Percentiles rank a stretch among this genome's conserved stretches.
phyloP scores from a whole-genome alignment of 2,329 filamentous ascomycete species.

The Volutella citrinella region DNA sequence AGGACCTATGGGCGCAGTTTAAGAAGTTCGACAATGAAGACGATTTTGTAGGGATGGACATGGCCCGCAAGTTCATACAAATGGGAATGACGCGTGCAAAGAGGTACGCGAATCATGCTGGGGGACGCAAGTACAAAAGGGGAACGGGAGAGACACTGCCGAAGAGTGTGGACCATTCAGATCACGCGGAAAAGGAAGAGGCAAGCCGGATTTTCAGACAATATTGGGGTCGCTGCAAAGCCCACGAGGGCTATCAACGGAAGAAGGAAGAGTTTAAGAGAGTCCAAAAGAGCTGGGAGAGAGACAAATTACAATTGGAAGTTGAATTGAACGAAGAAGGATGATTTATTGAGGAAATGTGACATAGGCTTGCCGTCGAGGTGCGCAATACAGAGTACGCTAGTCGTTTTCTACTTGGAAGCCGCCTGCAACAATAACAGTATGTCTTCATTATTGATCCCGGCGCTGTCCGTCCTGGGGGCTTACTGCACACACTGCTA shows the following conservation, averaged over 20 bases:
- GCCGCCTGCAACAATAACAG: too few relatives aligned
- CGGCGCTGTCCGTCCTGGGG: too few relatives aligned
- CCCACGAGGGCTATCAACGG: constrained; percentile 16
- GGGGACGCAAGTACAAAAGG: constrained; percentile 51
- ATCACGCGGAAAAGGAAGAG: constrained; percentile 17
- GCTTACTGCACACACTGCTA: too few relatives aligned
- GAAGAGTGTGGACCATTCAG: constrained; percentile 10
- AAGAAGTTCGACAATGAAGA: constrained; percentile 44
- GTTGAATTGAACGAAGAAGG: too few relatives aligned
- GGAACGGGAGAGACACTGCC: constrained; percentile 12
- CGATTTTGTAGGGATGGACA: constrained; percentile 64
- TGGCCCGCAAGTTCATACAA: constrained; percentile 62
- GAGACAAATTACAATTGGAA: too few relatives aligned
- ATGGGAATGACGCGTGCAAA: constrained; percentile 64
- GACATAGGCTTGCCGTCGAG: too few relatives aligned
- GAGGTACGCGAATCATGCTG: constrained; percentile 54
- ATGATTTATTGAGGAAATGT: too few relatives aligned
- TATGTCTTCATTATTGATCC: too few relatives aligned
- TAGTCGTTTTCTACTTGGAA: too few relatives aligned
- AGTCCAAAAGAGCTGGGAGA: too few relatives aligned
- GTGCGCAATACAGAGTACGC: too few relatives aligned
- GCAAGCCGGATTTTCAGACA: constrained; percentile 17
- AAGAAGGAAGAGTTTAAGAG: constrained; percentile 16
- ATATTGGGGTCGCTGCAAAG: constrained; percentile 20
- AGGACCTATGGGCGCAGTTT: constrained; percentile 48